Evolutionary conservation across 768 basidiomycete genomes (phyloP), one percentile per base, ranked within the genome.

Genomic region (Myochromella boudieri): DNA sequence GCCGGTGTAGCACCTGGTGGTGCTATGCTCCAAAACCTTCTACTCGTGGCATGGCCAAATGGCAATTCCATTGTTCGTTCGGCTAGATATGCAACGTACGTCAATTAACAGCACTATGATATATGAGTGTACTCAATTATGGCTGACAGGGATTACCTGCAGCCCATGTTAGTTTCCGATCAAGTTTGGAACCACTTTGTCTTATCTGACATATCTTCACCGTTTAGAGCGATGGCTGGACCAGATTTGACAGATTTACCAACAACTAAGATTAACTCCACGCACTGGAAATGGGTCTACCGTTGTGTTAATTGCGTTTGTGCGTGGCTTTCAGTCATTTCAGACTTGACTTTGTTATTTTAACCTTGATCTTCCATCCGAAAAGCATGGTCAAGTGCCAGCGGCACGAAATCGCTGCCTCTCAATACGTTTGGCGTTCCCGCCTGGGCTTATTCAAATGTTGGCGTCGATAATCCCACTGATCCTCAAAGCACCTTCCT

Each of bases 231-330:
- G 25, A 72, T 80, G 58, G 42, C 62, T 9, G 80, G 80, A 1
- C 80, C 81, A 0, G 66, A 69, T 10, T 61, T 85, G 40, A 83
- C 81, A 2, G 73, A 72, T 38, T 63, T 82, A 7, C 74, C 75
- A 4, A 68, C 70, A 6, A 72, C 75, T 12, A 69, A 63, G 45
- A 71, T 82, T 17, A 82, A 82, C 52, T 61, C 78, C 1, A 83
- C 81, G 1, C 78, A 82, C 51, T 84, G 81, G 81, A 82, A 81
- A 52, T 83, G 79, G 76, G 80, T 83, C 2, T 85, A 75, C 65
- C 71, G 80, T n/a, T 85, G 83, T 71, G 77, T 82, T 54, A 77
- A 82, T 62, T 85, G 83, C 67, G 75, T 80, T 31, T 65, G 80
- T 81, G 59, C 49, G 74, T 71, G 17, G 20, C 12, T 36, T 36